Percentiles rank a stretch among this genome's conserved stretches.
Evolutionary conservation across 2,329 filamentous ascomycete genomes (phyloP).

Genomic region (Claviceps fusiformis): DNA sequence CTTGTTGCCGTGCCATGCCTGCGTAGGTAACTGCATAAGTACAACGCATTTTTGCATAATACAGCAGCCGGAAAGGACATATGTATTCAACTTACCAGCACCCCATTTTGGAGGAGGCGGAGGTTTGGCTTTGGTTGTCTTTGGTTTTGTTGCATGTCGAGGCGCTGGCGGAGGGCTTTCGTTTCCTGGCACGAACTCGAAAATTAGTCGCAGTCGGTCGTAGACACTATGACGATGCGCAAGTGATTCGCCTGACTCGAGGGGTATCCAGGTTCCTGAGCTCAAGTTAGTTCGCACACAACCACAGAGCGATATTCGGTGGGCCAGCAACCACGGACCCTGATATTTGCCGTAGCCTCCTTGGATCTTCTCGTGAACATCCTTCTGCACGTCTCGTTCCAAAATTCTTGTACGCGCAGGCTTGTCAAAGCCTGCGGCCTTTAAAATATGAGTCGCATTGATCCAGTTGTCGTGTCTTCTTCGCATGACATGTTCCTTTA

Average conservation of each 20-base stretch:
- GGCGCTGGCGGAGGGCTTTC: constrained; percentile 86
- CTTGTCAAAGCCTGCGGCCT: constrained; percentile 94
- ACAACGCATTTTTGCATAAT: neutral
- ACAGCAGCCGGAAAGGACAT: neutral
- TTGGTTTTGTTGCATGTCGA: constrained; percentile 80
- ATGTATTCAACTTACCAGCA: constrained; percentile 7
- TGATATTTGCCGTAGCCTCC: constrained; percentile 98
- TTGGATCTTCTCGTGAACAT: constrained; percentile 93
- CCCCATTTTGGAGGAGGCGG: constrained; percentile 44
- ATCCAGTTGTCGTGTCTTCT: constrained; percentile 90
- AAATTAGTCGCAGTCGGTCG: constrained; percentile 72
- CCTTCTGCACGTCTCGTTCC: constrained; percentile 93
- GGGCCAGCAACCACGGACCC: constrained; percentile 34
- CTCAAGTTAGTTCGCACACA: constrained; percentile 3
- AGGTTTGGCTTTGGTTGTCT: constrained; percentile 44
- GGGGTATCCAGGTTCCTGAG: constrained; percentile 86
- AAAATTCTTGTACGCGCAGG: constrained; percentile 88
- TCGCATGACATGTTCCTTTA: constrained; percentile 87
- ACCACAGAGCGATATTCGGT: neutral
- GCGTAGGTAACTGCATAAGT: constrained; percentile 4
- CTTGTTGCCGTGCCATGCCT: constrained; percentile 31
- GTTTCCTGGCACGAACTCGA: constrained; percentile 76
- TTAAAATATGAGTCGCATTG: constrained; percentile 98
- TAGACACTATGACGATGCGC: constrained; percentile 79
- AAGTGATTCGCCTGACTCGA: constrained; percentile 65